Conservation (phyloP, 306 rosid species). For the Oemleria cerasiformis region DNA sequence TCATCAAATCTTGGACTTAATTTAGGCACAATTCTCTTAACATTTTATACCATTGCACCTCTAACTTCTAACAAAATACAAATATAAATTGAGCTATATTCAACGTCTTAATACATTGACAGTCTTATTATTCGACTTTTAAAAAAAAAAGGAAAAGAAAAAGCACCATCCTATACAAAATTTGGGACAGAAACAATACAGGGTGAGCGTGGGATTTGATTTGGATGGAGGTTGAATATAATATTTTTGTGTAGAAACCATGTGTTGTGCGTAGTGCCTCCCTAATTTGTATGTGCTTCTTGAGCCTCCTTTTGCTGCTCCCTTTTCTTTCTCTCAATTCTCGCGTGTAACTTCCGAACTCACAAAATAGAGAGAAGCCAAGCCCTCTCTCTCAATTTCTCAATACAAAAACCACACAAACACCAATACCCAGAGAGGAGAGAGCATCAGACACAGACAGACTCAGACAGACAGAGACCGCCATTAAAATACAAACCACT, state of each 20-base stretch:
- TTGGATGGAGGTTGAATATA: background rate
- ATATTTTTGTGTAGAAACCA: background rate
- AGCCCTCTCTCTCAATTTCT: background rate
- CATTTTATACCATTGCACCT: no score
- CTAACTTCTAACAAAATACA: no score
- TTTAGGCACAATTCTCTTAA: background rate
- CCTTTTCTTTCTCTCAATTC: background rate
- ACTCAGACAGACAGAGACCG: background rate
- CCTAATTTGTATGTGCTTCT: background rate
- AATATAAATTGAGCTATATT: no score
- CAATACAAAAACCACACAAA: background rate
- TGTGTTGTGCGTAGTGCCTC: background rate
- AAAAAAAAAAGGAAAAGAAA: no score
- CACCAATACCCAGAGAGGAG: background rate
- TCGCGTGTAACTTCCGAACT: constrained; percentile 40
- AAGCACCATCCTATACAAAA: background rate
- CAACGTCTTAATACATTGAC: background rate
- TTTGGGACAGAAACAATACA: background rate
- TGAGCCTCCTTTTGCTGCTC: background rate
- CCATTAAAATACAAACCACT: background rate
- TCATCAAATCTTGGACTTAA: background rate
- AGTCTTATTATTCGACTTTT: background rate
- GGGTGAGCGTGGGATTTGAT: constrained; percentile 9
- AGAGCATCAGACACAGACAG: constrained; percentile 1
- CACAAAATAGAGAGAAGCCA: constrained; percentile 10